A percentile compares a stretch with the other conserved stretches of the same genome.
phyloP scores from a whole-genome alignment of 768 basidiomycete species.

The Phaeotremella skinneri region DNA sequence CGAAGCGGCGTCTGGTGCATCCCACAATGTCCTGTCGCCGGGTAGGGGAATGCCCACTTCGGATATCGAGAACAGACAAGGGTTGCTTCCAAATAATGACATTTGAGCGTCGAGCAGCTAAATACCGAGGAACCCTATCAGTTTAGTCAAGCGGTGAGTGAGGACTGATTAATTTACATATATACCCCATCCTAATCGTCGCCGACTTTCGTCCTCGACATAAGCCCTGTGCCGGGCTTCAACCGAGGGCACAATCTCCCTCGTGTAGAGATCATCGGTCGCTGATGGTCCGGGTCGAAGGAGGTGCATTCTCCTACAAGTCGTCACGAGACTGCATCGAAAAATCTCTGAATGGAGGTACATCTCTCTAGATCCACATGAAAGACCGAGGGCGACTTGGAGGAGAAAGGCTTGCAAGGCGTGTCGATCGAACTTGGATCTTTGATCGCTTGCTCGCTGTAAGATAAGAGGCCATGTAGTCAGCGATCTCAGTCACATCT shows the following conservation, averaged over 20 bases:
- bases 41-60: slow-evolving; percentile 37
- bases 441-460: slow-evolving; percentile 43
- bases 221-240: slow-evolving; percentile 28
- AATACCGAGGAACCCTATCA: too few species aligned
- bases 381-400: slow-evolving; percentile 30
- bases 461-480: too few species aligned
- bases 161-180: slow-evolving; percentile 28
- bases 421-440: slow-evolving; percentile 40
- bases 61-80: slow-evolving; percentile 28
- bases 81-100: slow-evolving; percentile 26
- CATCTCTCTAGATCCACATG: slow-evolving; percentile 44
- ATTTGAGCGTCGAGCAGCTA: slow-evolving; percentile 40
- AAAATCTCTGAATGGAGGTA: slow-evolving; percentile 44
- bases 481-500: neutral
- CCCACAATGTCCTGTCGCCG: slow-evolving; percentile 33
- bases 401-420: slow-evolving; percentile 34
- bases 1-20: slow-evolving; percentile 27
- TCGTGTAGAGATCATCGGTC: slow-evolving; percentile 24
- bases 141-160: neutral
- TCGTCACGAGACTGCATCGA: slow-evolving; percentile 37
- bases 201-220: slow-evolving; percentile 39
- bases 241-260: slow-evolving; percentile 16
- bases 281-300: slow-evolving; percentile 29
- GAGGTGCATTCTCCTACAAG: slow-evolving; percentile 32
- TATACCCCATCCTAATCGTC: slow-evolving; percentile 42